Evolutionary conservation across 257 asterid genomes (phyloP).

Genomic region (Linaria vulgaris): DNA sequence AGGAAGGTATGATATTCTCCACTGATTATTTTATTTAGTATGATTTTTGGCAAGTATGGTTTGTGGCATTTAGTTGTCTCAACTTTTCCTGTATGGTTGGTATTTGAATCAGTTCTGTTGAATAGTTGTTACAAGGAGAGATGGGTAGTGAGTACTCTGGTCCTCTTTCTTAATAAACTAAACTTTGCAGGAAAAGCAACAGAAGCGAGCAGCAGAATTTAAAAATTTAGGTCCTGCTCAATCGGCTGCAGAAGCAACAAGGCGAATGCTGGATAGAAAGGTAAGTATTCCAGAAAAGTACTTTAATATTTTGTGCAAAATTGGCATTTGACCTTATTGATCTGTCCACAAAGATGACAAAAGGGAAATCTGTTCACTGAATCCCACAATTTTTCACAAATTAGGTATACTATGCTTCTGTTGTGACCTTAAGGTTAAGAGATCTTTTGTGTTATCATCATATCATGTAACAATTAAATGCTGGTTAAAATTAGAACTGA

Average conservation of each 20-base stretch:
- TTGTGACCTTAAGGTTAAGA: too few relatives aligned
- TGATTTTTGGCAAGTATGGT: slow-evolving; percentile 17
- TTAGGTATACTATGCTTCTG: too few relatives aligned
- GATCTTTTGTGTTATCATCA: too few relatives aligned
- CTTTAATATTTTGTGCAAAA: too few relatives aligned
- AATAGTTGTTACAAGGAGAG: neutral
- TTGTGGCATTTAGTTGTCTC: slow-evolving; percentile 9
- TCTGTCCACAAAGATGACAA: too few relatives aligned
- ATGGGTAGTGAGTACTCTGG: neutral
- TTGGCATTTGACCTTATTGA: too few relatives aligned
- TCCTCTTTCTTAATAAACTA: slow-evolving; percentile 12
- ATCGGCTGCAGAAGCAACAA: slow-evolving; percentile 64
- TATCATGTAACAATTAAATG: too few relatives aligned
- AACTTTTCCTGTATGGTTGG: neutral
- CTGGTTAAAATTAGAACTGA: too few relatives aligned
- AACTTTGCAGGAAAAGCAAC: slow-evolving; percentile 60
- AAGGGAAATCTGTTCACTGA: neutral
- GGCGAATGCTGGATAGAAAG: slow-evolving; percentile 57
- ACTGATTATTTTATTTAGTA: slow-evolving; percentile 9
- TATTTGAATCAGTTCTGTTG: neutral
- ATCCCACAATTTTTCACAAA: neutral
- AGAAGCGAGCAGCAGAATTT: slow-evolving; percentile 64
- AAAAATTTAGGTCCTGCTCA: slow-evolving; percentile 54
- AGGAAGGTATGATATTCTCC: slow-evolving; percentile 49
- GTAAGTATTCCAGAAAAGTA: slow-evolving; percentile 37